phyloP scores from a whole-genome alignment of 2,329 filamentous ascomycete species.

The Parastagonospora avenae region DNA sequence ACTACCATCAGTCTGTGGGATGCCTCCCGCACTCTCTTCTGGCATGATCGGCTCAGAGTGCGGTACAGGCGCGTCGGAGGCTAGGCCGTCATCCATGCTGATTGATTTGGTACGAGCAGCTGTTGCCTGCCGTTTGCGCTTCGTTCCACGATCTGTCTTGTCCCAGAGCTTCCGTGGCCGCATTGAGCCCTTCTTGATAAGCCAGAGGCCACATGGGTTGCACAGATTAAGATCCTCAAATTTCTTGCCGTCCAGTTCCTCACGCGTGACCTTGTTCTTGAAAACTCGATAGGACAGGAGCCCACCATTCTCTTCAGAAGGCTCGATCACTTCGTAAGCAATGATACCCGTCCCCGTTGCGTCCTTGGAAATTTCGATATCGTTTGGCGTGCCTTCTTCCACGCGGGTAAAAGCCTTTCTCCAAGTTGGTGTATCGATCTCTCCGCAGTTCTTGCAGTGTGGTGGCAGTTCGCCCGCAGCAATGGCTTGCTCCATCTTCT shows the following conservation, averaged over 20 bases:
- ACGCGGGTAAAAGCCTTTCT: slow-evolving; percentile 87
- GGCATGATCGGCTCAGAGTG: slow-evolving; percentile 34
- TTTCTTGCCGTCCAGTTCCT: slow-evolving; percentile 62
- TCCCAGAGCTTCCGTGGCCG: slow-evolving; percentile 85
- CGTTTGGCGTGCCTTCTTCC: slow-evolving; percentile 69
- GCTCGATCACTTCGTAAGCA: slow-evolving; percentile 39
- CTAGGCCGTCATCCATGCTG: slow-evolving; percentile 54
- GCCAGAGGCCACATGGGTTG: slow-evolving; percentile 96
- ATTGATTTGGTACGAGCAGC: slow-evolving; percentile 47
- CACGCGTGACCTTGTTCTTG: slow-evolving; percentile 72
- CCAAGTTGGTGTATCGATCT: slow-evolving; percentile 96
- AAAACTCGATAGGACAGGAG: slow-evolving; percentile 73
- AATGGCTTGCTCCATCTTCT: slow-evolving; percentile 64
- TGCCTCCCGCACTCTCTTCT: slow-evolving; percentile 14
- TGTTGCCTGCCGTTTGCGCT: slow-evolving; percentile 34
- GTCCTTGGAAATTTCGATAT: slow-evolving; percentile 66
- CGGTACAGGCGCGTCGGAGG: slow-evolving; percentile 38
- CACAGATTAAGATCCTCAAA: slow-evolving; percentile 81
- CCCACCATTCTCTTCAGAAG: slow-evolving; percentile 61
- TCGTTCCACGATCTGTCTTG: slow-evolving; percentile 48
- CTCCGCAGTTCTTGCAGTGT: slow-evolving; percentile 90
- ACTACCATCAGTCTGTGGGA: slow-evolving; percentile 14
- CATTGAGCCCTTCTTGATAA: slow-evolving; percentile 84
- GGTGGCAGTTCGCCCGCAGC: slow-evolving; percentile 82
- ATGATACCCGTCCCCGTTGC: slow-evolving; percentile 73